Percentiles rank a stretch among this genome's conserved stretches.
Evolutionary conservation across 225 moss, liverwort and hornwort species (phyloP).

Genomic region (Marchantia polymorpha): DNA sequence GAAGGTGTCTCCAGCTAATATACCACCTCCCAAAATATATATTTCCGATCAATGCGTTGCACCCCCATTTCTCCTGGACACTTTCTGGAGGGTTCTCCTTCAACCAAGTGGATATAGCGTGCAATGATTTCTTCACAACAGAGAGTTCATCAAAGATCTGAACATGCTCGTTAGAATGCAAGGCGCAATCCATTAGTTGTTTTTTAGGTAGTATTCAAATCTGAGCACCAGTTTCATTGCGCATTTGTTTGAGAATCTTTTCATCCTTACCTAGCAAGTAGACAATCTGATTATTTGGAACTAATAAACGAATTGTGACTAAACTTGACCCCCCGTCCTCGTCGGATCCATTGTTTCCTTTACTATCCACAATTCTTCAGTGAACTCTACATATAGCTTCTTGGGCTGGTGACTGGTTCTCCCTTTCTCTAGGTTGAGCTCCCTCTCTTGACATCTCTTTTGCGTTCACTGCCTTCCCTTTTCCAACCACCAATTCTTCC

Average conservation of each 20-base stretch:
- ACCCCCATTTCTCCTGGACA: slow-evolving; percentile 53
- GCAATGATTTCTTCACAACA: slow-evolving; percentile 76
- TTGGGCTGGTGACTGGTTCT: slow-evolving; percentile 77
- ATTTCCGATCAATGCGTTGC: slow-evolving; percentile 43
- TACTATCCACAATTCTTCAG: slow-evolving; percentile 76
- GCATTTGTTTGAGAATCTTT: too few relatives aligned
- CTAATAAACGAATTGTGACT: slow-evolving; percentile 78
- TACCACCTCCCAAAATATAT: slow-evolving; percentile 50
- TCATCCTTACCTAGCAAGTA: slow-evolving; percentile 93
- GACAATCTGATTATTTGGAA: slow-evolving; percentile 96
- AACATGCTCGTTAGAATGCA: slow-evolving; percentile 87
- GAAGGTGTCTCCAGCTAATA: slow-evolving; percentile 68
- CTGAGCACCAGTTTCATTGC: slow-evolving; percentile 96
- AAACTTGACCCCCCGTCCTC: slow-evolving; percentile 58
- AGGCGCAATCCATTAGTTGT: slow-evolving; percentile 85
- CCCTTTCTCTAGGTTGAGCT: slow-evolving; percentile 47
- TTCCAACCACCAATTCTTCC: slow-evolving; percentile 52
- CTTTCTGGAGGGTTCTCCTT: slow-evolving; percentile 97
- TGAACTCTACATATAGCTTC: slow-evolving; percentile 93
- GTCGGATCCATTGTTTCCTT: slow-evolving; percentile 61
- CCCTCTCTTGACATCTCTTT: slow-evolving; percentile 71
- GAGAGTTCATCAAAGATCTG: slow-evolving; percentile 89
- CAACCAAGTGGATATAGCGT: slow-evolving; percentile 81
- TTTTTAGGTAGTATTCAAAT: slow-evolving; percentile 95
- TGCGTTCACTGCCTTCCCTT: slow-evolving; percentile 63